Evolutionary conservation across 192 early-diverging fungal genomes (phyloP), one percentile per base, ranked within the genome.

Genomic region (Mortierella hygrophila): DNA sequence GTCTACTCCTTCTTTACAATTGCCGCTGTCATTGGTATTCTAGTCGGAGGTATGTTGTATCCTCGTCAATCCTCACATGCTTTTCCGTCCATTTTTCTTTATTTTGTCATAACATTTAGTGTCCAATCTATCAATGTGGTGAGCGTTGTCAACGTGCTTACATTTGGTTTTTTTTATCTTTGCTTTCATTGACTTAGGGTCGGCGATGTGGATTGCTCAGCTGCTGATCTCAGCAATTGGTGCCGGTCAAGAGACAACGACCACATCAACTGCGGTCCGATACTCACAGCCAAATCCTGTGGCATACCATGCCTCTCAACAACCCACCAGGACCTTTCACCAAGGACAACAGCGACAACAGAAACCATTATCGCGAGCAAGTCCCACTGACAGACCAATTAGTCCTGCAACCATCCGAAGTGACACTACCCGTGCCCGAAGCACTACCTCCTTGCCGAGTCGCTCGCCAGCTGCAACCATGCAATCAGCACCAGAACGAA

Each of bases 1-100:
- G 79, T 86, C 9, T 86, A 86, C 23, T 81, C 84, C 4, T 86
- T 86, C 65, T 86, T 86, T 49, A 47, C 79, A 6, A 46, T 81
- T 8, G 84, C 84, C 0, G 84, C 84, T 26, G 42, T 86, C 44
- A 78, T 86, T 49, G 84, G 84, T 10, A 57, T 86, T 42, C 54
- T 81, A 23, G 52, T 86, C 37, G 84, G 84, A 57, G 84, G 84
- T 86, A 81, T 63, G 55, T 52, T 23, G 40, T 71, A 26, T 40
- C 21, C 42, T 42, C 35, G 21, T 42, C n/a, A 15, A 4, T 65
- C 29, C 60, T 26, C 60, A 65, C 29, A 65, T 65, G 60, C 60
- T 65, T 32, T 26, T 46, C 13, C 44, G 57, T 10, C 23, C 57
- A n/a, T 29, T 6, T 60, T 5, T 60, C n/a, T 35, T 40, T 40